Evolutionary conservation across 805 yeast species (phyloP).

Genomic region (Saccharomyces kudriavzevii): DNA sequence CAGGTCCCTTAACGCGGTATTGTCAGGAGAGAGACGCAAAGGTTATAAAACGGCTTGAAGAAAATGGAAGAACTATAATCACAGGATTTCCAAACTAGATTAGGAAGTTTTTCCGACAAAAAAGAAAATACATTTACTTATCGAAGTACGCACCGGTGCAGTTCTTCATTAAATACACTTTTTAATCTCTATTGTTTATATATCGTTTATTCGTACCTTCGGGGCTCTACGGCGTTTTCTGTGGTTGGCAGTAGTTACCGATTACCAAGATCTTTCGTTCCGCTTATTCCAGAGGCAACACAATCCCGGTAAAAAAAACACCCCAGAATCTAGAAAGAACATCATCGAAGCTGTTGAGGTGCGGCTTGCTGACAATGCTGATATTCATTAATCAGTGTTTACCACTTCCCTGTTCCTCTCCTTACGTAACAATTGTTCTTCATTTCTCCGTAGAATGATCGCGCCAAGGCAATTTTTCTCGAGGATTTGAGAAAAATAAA

Average conservation of each 20-base stretch:
- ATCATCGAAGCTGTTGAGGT: background rate
- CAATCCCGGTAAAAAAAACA: background rate
- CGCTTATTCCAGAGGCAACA: background rate
- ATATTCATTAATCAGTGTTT: background rate
- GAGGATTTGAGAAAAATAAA: background rate
- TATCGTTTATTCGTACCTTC: background rate
- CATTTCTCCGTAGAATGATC: background rate
- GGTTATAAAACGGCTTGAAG: background rate
- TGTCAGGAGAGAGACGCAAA: constrained; percentile 8
- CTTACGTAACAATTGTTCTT: background rate
- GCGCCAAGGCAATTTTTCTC: background rate
- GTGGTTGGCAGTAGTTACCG: background rate
- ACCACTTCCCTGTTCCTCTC: background rate
- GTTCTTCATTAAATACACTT: background rate
- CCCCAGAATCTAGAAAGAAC: background rate
- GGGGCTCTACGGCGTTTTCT: background rate
- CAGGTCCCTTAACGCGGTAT: constrained; percentile 8
- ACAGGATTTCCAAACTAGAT: constrained; percentile 5
- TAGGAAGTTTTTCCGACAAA: background rate
- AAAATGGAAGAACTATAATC: constrained; percentile 1
- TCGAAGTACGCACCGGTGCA: background rate
- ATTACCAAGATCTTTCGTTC: background rate
- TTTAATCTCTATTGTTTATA: background rate
- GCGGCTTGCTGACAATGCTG: background rate
- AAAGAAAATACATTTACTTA: background rate